A percentile compares a stretch with the other conserved stretches of the same genome.
phyloP scores from a whole-genome alignment of 768 basidiomycete species.

The Pleurotus salmoneostramineus region DNA sequence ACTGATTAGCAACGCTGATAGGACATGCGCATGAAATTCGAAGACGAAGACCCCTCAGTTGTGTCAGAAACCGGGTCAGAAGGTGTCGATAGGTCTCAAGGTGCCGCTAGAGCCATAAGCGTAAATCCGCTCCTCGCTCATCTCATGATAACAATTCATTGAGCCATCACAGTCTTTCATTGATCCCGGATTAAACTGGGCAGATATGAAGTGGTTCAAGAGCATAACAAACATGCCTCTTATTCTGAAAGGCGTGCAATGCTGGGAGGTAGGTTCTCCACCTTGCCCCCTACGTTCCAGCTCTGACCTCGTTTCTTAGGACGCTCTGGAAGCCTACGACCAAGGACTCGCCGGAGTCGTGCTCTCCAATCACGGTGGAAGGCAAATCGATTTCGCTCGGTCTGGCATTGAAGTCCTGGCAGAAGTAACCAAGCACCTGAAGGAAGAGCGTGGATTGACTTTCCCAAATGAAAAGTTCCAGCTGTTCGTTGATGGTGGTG shows the following conservation, averaged over 20 bases:
- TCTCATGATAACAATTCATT: not conserved
- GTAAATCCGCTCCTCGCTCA: conserved; percentile 33
- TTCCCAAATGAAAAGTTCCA: conserved; percentile 83
- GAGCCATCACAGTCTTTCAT: conserved; percentile 73
- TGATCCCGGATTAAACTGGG: conserved; percentile 87
- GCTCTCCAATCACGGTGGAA: conserved; percentile 84
- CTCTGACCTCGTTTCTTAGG: too few species aligned
- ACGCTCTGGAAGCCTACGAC: conserved; percentile 84
- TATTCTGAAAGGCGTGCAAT: conserved; percentile 86
- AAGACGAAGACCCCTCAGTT: conserved; percentile 56
- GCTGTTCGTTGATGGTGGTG: conserved; percentile 92
- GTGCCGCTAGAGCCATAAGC: conserved; percentile 91
- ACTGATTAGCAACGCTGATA: not conserved
- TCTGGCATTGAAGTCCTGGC: conserved; percentile 90
- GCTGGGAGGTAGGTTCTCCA: conserved; percentile 69
- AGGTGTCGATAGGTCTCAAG: conserved; percentile 78
- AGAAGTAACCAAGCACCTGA: conserved; percentile 75
- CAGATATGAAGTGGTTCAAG: conserved; percentile 79
- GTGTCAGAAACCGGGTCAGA: conserved; percentile 45
- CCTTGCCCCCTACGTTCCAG: too few species aligned
- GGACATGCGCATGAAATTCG: conserved; percentile 98
- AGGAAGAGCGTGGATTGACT: conserved; percentile 45
- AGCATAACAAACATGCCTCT: conserved; percentile 84
- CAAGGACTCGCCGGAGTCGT: conserved; percentile 70
- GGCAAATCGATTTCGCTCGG: conserved; percentile 75